Evolutionary conservation across 139 green algal species (phyloP).

Genomic region (Haematococcus sp.): DNA sequence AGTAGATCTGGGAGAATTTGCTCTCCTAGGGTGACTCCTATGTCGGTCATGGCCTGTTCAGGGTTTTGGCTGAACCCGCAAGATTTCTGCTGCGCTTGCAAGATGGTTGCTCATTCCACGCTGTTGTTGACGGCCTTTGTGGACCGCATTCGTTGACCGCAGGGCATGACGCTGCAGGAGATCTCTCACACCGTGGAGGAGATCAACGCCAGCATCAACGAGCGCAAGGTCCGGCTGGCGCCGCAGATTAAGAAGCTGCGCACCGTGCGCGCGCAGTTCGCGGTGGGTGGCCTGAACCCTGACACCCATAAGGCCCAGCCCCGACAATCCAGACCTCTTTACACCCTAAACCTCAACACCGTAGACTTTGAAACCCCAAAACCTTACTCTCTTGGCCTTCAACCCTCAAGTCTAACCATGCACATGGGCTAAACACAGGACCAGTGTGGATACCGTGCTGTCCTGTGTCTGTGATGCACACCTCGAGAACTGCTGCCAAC

Average conservation of each 20-base stretch:
- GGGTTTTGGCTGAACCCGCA: not conserved
- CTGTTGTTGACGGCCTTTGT: constrained; percentile 9
- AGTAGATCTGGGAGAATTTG: too few relatives aligned
- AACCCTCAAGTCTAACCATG: too few relatives aligned
- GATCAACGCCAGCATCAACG: constrained; percentile 44
- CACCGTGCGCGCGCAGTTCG: constrained; percentile 29
- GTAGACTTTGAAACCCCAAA: not conserved
- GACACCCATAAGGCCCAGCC: too few relatives aligned
- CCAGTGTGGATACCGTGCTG: too few relatives aligned
- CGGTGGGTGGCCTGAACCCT: too few relatives aligned
- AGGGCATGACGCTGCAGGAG: constrained; percentile 49
- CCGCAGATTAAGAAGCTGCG: constrained; percentile 47
- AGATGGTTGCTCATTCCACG: not conserved
- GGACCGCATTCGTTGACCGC: constrained; percentile 9
- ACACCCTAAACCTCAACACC: not conserved
- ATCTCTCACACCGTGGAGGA: constrained; percentile 42
- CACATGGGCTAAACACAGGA: too few relatives aligned
- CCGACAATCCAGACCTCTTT: not conserved
- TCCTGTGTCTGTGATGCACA: too few relatives aligned
- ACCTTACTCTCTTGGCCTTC: not conserved
- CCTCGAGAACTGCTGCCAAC: too few relatives aligned
- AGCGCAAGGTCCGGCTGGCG: constrained; percentile 37
- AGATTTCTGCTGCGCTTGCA: not conserved
- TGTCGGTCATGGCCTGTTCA: not conserved
- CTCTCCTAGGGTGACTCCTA: not conserved